Percentiles rank a stretch among this genome's conserved stretches.
Evolutionary conservation across 2,329 filamentous ascomycete genomes (phyloP).

Genomic region (Parastagonospora avenae): DNA sequence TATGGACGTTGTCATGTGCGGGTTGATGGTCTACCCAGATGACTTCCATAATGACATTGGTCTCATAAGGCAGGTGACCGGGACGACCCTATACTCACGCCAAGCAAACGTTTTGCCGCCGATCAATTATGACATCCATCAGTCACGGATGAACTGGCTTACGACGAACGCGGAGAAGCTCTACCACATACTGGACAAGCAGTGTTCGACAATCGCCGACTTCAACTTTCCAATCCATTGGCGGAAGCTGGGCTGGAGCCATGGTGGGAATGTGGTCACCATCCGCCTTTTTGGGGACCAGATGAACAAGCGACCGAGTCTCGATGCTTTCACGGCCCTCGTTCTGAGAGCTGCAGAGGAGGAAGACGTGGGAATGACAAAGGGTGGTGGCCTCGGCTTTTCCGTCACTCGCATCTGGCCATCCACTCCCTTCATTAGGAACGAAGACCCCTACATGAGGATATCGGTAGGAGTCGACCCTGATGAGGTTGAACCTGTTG

Average conservation of each 20-base stretch:
- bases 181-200: background rate
- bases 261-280: slow-evolving; percentile 6
- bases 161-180: slow-evolving; percentile 3
- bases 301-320: slow-evolving; percentile 4
- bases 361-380: slow-evolving; percentile 1
- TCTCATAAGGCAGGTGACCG: slow-evolving; percentile 1
- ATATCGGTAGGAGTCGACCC: slow-evolving; percentile 5
- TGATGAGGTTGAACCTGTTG: slow-evolving; percentile 2
- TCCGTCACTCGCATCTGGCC: slow-evolving; percentile 4
- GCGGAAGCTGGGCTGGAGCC: slow-evolving; percentile 5
- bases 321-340: slow-evolving; percentile 4
- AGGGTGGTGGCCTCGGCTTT: slow-evolving; percentile 7
- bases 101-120: slow-evolving; percentile 2
- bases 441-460: slow-evolving; percentile 6
- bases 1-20: slow-evolving; percentile 3
- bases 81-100: slow-evolving; percentile 3
- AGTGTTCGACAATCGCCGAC: background rate
- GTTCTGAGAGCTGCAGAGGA: slow-evolving; percentile 2
- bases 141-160: slow-evolving; percentile 1
- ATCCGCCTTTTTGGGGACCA: background rate
- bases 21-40: slow-evolving; percentile 1
- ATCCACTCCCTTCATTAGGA: background rate
- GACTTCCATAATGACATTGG: slow-evolving; percentile 1
- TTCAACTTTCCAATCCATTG: slow-evolving; percentile 5
- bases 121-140: slow-evolving; percentile 3